Evolutionary conservation across 331 rosid species (phyloP), one percentile per base, ranked within the genome.

Genomic region (Quercus lobata): DNA sequence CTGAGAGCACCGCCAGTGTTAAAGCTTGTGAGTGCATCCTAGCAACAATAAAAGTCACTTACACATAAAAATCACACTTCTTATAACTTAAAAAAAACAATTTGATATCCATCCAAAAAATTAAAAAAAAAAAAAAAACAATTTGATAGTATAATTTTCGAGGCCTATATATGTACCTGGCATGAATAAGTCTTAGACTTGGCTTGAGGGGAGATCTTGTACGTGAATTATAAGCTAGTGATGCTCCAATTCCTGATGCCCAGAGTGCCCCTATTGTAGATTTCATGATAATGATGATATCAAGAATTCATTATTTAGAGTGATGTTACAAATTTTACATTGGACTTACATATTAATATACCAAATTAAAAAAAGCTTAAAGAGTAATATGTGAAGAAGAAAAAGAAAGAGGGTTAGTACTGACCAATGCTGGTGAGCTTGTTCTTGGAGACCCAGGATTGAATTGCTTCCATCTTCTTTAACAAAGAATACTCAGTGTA

Each of bases 21-120:
- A 94, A 79, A 5, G 98, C 98, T 73, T 94, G 97, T 0, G 98
- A 90, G 34, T 94, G 94, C 92, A 94, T 87, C 89, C 98, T 92
- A 62, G 5, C 32, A 41, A 41, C 12, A 41, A 41, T 41, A 41
- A 41, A 41, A 8, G 46, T 8, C 3, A 41, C 46, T 41, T 41
- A 41, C 37, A 44, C 9, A 57, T 24, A 37, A 57, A 63, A 5
- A 7, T 0, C 30, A 70, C 1, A 63, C 29, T 22, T 74, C 4
- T 17, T 6, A 34, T 32, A 32, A 17, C 1, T 2, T 29, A 16
- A 5, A 19, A 29, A 41, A 4, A 19, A 30, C 41, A 65, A 65
- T 16, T n/a, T 41, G 46, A 41, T 41, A 41, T 41, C 46, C 11
- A 41, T 41, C 46, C 3, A 41, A 34, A 30, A 30, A 30, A 30